Base-by-base conservation (phyloP, 1,139 yeast species). In the Lodderomyces oxycetoniae region DNA sequence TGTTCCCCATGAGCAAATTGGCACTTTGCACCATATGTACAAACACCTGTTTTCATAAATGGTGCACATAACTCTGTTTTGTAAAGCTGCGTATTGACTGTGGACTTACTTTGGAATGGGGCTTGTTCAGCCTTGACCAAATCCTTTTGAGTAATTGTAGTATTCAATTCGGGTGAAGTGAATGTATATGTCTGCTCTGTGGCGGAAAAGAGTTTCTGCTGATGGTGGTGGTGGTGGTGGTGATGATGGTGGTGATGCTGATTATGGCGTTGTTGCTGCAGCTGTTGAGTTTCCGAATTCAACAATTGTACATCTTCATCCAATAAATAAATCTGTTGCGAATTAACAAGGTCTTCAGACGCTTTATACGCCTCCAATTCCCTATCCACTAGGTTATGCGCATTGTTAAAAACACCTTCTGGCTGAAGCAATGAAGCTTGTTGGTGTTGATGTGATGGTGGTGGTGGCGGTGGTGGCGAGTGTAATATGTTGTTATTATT, bases 1-100 rank as follows among this genome's bases (percentile, higher is more conserved):
- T 72, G 63, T 28, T 74, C 70, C 15, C 96, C 96, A 50, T 88
- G 96, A 6, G 96, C 96, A 69, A 88, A 88, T 61, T 88, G 96
- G 55, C 96, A 88, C 61, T 88, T 88, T 46, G 74, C 73, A 3
- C 95, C 95, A 54, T 88, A 88, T 7, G 95, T 95, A 57, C 96
- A 88, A 11, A 55, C 49, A 17, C 91, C 91, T 43, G 77, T 72
- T 48, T 77, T 79, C 55, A 79, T 74, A 56, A 69, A 88, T 25
- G 89, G 79, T 24, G 81, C 85, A 59, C 96, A 88, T 40, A 88
- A 70, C 59, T 88, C 96, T 0, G 96, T 88, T 63, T 88, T 88
- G 71, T 87, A 88, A 32, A 88, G 68, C 43, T 75, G 82, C 34
- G 84, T 79, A 54, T 83, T 84, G 39, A 80, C 71, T 17, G 38